Conservation (phyloP, 2,329 filamentous ascomycete genomes). For the Aspergillus puulaauensis region DNA sequence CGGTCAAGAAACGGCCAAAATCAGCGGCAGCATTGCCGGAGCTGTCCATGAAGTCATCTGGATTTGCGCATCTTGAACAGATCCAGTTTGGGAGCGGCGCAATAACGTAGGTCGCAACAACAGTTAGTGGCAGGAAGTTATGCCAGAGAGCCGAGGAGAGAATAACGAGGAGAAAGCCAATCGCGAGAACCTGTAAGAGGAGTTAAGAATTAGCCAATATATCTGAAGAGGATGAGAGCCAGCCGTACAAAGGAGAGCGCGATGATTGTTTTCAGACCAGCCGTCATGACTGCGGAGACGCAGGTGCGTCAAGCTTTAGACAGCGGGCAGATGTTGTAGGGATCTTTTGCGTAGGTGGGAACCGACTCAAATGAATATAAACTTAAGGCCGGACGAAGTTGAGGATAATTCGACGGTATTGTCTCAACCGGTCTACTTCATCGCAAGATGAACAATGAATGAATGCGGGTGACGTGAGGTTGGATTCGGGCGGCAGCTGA, state of each 20-base stretch:
- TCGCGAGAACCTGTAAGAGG: conserved; percentile 73
- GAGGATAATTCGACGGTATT: background rate
- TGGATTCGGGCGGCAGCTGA: conserved; percentile 17
- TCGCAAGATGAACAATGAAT: background rate
- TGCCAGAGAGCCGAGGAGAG: conserved; percentile 94
- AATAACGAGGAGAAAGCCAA: conserved; percentile 98
- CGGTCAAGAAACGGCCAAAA: conserved; percentile 89
- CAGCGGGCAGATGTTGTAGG: conserved; percentile 5
- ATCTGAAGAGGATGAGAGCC: background rate
- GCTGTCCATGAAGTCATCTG: conserved; percentile 92
- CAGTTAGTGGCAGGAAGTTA: conserved; percentile 90
- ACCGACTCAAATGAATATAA: background rate
- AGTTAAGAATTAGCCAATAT: conserved; percentile 1
- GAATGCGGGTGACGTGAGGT: conserved; percentile 25
- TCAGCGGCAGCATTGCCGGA: conserved; percentile 83
- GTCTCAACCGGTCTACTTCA: background rate
- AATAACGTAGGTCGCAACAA: conserved; percentile 92
- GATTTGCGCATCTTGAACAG: conserved; percentile 81
- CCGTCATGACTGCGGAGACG: conserved; percentile 55
- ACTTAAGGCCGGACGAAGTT: background rate
- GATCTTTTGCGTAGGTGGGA: conserved; percentile 1
- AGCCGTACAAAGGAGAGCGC: conserved; percentile 84
- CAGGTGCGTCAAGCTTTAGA: conserved; percentile 21
- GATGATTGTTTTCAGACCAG: conserved; percentile 98
- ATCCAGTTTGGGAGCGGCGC: conserved; percentile 97